A percentile compares a stretch with the other conserved stretches of the same genome.
Evolutionary conservation across 768 basidiomycete species (phyloP).

Genomic region (Phlegmacium glaucopus): DNA sequence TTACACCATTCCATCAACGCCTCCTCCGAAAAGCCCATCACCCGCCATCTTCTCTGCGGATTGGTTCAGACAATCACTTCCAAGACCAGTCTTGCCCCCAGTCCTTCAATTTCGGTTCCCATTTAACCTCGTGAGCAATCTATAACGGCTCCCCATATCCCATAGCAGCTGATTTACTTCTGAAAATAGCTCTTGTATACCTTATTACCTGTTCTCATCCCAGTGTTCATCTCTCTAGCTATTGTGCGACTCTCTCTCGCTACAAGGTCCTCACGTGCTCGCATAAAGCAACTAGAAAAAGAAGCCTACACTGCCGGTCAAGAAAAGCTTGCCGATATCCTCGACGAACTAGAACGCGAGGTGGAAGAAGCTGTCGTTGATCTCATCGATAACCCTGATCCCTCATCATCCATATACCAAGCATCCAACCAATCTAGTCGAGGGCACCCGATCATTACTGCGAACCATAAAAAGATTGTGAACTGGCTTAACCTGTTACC

Average conservation of each 20-base stretch:
- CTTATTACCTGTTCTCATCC: constrained; percentile 63
- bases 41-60: constrained; percentile 35
- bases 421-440: constrained; percentile 14
- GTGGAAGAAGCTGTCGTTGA: constrained; percentile 63
- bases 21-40: constrained; percentile 37
- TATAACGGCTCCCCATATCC: background rate
- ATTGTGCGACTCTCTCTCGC: constrained; percentile 56
- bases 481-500: constrained; percentile 65
- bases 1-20: constrained; percentile 41
- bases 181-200: constrained; percentile 47
- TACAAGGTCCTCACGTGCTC: constrained; percentile 55
- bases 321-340: constrained; percentile 51
- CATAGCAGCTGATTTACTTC: background rate
- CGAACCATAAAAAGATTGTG: constrained; percentile 55
- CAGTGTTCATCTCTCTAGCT: constrained; percentile 50
- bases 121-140: constrained; percentile 58
- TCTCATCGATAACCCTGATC: constrained; percentile 45
- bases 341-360: constrained; percentile 56
- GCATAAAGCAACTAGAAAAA: constrained; percentile 63
- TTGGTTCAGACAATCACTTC: constrained; percentile 43
- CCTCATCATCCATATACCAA: constrained; percentile 19
- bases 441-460: constrained; percentile 47
- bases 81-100: constrained; percentile 53
- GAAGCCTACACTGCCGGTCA: constrained; percentile 37
- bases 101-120: constrained; percentile 60